phyloP scores from a whole-genome alignment of 2,329 filamentous ascomycete genomes.

The Penicillium glabrum region DNA sequence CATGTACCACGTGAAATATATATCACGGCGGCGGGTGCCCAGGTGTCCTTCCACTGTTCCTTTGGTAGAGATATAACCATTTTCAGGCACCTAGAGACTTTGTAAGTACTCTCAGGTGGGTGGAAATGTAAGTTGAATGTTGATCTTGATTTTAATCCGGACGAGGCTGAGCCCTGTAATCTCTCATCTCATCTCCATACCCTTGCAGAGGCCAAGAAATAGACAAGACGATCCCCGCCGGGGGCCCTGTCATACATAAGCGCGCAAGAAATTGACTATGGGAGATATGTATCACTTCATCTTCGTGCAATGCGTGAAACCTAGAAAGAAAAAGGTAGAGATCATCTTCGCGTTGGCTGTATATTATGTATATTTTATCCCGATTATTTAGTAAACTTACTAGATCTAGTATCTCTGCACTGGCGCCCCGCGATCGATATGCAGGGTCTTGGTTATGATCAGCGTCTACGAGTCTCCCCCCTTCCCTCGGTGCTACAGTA shows the following conservation, averaged over 20 bases:
- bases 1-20: neutral
- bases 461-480: neutral
- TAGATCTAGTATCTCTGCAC: neutral
- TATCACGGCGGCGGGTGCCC: neutral
- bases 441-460: neutral
- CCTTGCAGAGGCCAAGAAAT: neutral
- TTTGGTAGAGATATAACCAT: too few species aligned
- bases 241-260: neutral
- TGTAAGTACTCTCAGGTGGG: too few species aligned
- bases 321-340: neutral
- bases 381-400: neutral
- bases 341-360: neutral
- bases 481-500: neutral
- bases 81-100: too few species aligned
- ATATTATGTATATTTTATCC: neutral
- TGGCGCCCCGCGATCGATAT: neutral
- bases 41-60: too few species aligned
- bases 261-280: neutral
- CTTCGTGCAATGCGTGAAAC: neutral
- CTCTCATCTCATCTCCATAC: neutral
- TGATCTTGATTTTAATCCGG: neutral
- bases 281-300: neutral
- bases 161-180: neutral
- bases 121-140: neutral
- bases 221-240: conserved; percentile 4